Evolutionary conservation across 441 rosid genomes (phyloP).

Genomic region (Pelargonium cotyledonis): DNA sequence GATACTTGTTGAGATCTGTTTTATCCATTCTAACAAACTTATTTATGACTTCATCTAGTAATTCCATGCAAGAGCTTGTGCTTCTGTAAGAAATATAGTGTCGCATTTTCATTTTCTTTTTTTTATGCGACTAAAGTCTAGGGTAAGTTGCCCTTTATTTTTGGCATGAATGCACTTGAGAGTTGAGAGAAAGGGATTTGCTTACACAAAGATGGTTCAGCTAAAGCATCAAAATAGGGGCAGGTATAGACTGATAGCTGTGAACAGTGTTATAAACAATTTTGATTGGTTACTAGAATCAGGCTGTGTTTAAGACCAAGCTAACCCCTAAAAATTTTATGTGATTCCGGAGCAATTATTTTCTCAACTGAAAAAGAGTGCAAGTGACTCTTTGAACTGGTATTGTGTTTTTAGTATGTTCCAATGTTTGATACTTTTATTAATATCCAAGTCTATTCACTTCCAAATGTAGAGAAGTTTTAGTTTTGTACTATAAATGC

Average conservation of each 20-base stretch:
- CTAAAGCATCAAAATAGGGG: not conserved
- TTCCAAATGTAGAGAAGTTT: not conserved
- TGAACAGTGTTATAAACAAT: not conserved
- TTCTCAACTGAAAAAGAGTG: not conserved
- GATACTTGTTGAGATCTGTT: not conserved
- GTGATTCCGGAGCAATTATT: not conserved
- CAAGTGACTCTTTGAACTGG: not conserved
- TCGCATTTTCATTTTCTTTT: not conserved
- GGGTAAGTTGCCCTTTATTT: not conserved
- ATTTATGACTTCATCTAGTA: not conserved
- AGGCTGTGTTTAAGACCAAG: not conserved
- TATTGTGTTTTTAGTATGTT: not conserved
- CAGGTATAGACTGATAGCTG: not conserved
- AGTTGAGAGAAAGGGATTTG: not conserved
- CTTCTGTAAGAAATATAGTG: too few species aligned
- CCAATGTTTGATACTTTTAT: not conserved
- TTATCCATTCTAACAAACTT: constrained; percentile 1
- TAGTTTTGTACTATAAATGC: not conserved
- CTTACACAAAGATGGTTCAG: not conserved
- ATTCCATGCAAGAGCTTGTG: not conserved
- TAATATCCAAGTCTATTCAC: not conserved
- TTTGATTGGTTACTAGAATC: not conserved
- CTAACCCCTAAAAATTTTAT: not conserved
- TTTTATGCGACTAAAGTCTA: not conserved
- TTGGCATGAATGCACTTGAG: not conserved